Base-by-base conservation (phyloP, 1,284 basidiomycete species). In the Cystobasidium pallidum region DNA sequence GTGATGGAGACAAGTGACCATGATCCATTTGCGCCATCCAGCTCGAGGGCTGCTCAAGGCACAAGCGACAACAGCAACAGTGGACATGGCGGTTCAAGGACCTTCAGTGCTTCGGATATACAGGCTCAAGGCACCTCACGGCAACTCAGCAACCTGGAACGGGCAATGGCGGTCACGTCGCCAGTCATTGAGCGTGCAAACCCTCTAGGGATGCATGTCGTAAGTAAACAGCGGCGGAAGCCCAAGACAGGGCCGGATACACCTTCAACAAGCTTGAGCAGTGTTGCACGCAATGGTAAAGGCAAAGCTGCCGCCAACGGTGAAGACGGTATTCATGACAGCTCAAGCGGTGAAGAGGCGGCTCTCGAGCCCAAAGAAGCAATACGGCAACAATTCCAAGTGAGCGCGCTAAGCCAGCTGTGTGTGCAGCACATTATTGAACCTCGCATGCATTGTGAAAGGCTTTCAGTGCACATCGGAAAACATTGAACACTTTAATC, bases 371-470 rank as follows among this genome's bases (percentile, higher is more conserved):
- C 68, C 10, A 21, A 26, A 26, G 68, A 71, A 21, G 68, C 68
- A 11, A 71, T 71, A 51, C 43, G 61, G n/a, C 68, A 71, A 36
- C 68, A 71, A 47, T 71, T 71, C 34, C 61, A 71, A 30, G 68
- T 71, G 52, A 39, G 68, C 43, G 19, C 26, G 17, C 19, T 3
- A 26, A 8, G 15, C 17, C 15, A 28, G 24, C 30, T 43, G 49
- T n/a, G n/a, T n/a, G n/a, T n/a, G n/a, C n/a, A n/a, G n/a, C n/a
- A n/a, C n/a, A n/a, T n/a, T n/a, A n/a, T n/a, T n/a, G n/a, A n/a
- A n/a, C n/a, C n/a, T 28, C 34, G 6, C 3, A 0, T 47, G n/a
- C 7, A 7, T 1, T 57, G 21, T 52, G n/a, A 21, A 21, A 71
- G 68, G 59, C 68, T 8, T 71, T 71, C 61, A 64, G 59, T 28